phyloP scores from a whole-genome alignment of 192 early-diverging fungal species.

The Rhizoclosmatium globosum region DNA sequence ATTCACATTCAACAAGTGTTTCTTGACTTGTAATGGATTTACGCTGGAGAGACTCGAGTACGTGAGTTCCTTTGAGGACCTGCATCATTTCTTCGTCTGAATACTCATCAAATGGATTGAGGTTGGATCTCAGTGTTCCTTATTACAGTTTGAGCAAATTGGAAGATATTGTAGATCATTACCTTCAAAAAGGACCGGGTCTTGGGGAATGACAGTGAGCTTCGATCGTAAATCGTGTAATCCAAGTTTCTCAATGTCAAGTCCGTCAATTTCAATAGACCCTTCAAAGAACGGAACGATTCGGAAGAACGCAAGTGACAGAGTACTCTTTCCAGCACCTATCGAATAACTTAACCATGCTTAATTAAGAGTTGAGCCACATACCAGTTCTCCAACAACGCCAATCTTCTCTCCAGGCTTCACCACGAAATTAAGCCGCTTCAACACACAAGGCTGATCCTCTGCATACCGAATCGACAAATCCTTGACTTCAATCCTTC shows the following conservation, averaged over 20 bases:
- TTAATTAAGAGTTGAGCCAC: too few species aligned
- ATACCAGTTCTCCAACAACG: constrained; percentile 65
- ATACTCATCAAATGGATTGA: constrained; percentile 80
- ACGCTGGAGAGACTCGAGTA: constrained; percentile 58
- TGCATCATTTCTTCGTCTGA: constrained; percentile 77
- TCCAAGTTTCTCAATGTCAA: constrained; percentile 67
- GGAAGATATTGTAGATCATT: neutral
- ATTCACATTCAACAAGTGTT: neutral
- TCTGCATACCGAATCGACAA: constrained; percentile 49
- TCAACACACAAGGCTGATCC: constrained; percentile 49
- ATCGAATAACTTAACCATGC: too few species aligned
- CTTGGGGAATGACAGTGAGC: constrained; percentile 58
- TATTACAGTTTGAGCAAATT: constrained; percentile 2
- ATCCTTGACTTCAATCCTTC: constrained; percentile 42
- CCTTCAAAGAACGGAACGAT: constrained; percentile 68
- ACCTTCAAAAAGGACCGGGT: constrained; percentile 63
- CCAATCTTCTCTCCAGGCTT: constrained; percentile 53
- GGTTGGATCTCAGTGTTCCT: constrained; percentile 75
- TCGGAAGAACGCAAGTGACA: constrained; percentile 74
- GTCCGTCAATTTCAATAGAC: constrained; percentile 71
- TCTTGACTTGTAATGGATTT: neutral
- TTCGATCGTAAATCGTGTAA: constrained; percentile 59
- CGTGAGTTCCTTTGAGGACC: constrained; percentile 77
- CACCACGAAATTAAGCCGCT: constrained; percentile 43
- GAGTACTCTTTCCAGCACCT: constrained; percentile 74